Percentiles rank a stretch among this genome's conserved stretches.
phyloP scores from a whole-genome alignment of 208 protist genomes.

The Phytomonas sp. region DNA sequence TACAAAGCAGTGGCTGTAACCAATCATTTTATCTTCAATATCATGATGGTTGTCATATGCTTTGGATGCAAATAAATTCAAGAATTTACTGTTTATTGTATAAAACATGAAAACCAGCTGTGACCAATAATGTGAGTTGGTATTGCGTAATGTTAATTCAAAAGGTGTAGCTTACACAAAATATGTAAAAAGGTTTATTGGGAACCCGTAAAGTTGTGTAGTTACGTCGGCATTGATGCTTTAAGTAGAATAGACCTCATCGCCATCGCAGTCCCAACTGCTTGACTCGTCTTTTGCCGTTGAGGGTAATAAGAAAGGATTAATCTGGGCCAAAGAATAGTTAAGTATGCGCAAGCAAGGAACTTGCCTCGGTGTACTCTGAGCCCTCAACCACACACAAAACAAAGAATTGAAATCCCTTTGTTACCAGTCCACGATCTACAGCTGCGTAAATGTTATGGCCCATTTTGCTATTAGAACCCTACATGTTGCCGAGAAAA shows the following conservation, averaged over 20 bases:
- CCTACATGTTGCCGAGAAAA: not conserved
- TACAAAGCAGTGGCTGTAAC: conserved; percentile 77
- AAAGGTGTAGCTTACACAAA: conserved; percentile 75
- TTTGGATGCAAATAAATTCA: conserved; percentile 21
- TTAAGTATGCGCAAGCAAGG: conserved; percentile 76
- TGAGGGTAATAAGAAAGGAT: conserved; percentile 31
- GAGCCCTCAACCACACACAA: conserved; percentile 71
- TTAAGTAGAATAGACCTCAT: conserved; percentile 42
- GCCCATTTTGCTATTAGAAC: not conserved
- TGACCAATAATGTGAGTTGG: conserved; percentile 77
- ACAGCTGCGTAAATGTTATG: not conserved
- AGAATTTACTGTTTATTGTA: conserved; percentile 32
- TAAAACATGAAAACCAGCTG: conserved; percentile 76
- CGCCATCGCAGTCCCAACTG: conserved; percentile 8
- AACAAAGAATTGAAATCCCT: conserved; percentile 68
- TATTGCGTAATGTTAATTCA: conserved; percentile 73
- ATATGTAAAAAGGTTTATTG: conserved; percentile 42
- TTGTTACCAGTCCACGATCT: conserved; percentile 1
- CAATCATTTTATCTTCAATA: conserved; percentile 45
- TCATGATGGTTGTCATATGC: conserved; percentile 31
- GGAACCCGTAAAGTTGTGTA: conserved; percentile 64
- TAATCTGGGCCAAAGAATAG: conserved; percentile 76
- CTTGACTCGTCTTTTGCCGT: conserved; percentile 2
- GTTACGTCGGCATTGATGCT: conserved; percentile 71
- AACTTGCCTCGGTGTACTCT: conserved; percentile 54